phyloP scores from a whole-genome alignment of 345 rosid species.

The Clarkia xantiana region DNA sequence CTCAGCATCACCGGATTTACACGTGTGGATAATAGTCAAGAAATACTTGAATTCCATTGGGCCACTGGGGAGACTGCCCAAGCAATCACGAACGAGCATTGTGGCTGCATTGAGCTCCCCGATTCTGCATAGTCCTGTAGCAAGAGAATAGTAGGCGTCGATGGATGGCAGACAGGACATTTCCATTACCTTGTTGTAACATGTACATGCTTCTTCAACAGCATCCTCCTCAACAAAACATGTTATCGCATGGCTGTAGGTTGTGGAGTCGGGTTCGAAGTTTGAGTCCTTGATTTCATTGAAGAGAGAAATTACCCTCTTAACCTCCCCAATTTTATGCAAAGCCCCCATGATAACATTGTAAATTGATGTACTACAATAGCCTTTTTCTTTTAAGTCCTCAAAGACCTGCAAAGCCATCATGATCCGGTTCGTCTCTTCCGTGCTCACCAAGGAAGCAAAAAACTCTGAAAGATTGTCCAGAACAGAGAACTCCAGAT shows the following conservation, averaged over 20 bases:
- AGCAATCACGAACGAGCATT: constrained; percentile 77
- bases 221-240: constrained; percentile 45
- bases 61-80: constrained; percentile 50
- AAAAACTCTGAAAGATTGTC: constrained; percentile 50
- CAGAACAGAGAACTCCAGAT: constrained; percentile 33
- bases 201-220: constrained; percentile 45
- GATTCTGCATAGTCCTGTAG: constrained; percentile 51
- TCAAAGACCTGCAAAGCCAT: constrained; percentile 52
- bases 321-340: constrained; percentile 29
- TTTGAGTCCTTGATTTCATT: constrained; percentile 35
- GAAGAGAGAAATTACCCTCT: constrained; percentile 47
- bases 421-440: constrained; percentile 19
- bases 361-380: constrained; percentile 36
- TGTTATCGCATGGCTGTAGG: constrained; percentile 38
- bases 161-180: constrained; percentile 54
- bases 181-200: constrained; percentile 62
- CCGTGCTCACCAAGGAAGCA: constrained; percentile 30
- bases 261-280: constrained; percentile 36
- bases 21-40: constrained; percentile 40
- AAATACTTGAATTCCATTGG: constrained; percentile 72
- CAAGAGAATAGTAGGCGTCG: constrained; percentile 53
- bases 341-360: constrained; percentile 58
- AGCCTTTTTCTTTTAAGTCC: constrained; percentile 47
- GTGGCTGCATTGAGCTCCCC: constrained; percentile 79
- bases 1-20: constrained; percentile 35